A percentile compares a stretch with the other conserved stretches of the same genome.
Evolutionary conservation across 1,284 basidiomycete species (phyloP).

Genomic region (Ceratobasidium sp.): DNA sequence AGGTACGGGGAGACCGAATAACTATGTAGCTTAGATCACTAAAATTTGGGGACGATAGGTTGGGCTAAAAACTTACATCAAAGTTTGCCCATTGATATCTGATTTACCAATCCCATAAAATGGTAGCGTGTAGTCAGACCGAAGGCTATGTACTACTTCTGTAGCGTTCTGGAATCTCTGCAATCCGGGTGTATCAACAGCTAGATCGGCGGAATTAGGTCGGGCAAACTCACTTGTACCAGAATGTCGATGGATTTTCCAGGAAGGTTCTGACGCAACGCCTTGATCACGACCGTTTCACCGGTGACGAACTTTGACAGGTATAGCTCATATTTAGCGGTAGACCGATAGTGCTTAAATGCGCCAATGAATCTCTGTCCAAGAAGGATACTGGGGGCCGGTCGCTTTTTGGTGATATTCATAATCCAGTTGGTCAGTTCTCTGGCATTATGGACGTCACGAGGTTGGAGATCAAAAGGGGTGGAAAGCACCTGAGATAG

Average conservation of each 20-base stretch:
- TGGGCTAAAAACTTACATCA: not conserved
- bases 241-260: not conserved
- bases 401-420: not conserved
- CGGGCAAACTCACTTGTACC: not conserved
- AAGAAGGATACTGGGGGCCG: not conserved
- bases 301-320: not conserved
- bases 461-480: not conserved
- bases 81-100: not conserved
- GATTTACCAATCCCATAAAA: conserved; percentile 3
- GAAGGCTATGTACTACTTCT: not conserved
- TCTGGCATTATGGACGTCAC: not conserved
- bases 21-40: not conserved
- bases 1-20: not conserved
- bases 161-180: not conserved
- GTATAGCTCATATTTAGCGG: conserved; percentile 8
- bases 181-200: not conserved
- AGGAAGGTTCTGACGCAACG: not conserved
- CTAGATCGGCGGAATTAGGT: no score
- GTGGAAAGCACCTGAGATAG: not conserved
- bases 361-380: not conserved
- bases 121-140: not conserved
- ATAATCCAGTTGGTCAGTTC: conserved; percentile 1
- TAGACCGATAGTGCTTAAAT: not conserved
- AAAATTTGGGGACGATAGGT: not conserved
- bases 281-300: conserved; percentile 6